Evolutionary conservation across 2,329 filamentous ascomycete genomes (phyloP).

Genomic region (Penicillium sp.): DNA sequence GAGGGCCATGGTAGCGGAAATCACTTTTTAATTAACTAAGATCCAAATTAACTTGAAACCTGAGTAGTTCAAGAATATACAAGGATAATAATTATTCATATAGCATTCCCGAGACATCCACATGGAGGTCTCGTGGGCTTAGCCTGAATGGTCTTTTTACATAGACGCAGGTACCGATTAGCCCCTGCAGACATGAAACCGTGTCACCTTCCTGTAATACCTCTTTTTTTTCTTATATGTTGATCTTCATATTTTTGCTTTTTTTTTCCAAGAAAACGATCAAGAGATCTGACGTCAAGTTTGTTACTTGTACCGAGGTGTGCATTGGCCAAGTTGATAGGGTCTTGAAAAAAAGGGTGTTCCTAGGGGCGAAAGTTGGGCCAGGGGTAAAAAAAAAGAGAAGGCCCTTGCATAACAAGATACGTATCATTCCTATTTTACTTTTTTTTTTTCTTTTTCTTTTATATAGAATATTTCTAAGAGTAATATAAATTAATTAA

Average conservation of each 20-base stretch:
- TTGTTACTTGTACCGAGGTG: no score
- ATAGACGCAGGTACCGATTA: constrained; percentile 23
- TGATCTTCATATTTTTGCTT: neutral
- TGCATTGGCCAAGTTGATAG: no score
- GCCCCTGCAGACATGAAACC: constrained; percentile 5
- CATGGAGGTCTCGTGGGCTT: constrained; percentile 27
- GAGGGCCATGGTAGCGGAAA: no score
- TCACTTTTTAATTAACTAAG: no score
- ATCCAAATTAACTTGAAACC: no score
- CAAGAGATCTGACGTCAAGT: neutral
- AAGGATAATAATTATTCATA: no score
- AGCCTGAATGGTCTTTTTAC: constrained; percentile 2
- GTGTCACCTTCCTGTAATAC: constrained; percentile 4
- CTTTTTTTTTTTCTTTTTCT: neutral
- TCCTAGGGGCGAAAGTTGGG: no score
- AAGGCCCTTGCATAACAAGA: no score
- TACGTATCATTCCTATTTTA: neutral
- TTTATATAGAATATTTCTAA: no score
- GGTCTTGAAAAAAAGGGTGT: no score
- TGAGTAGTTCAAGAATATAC: no score
- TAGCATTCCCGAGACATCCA: constrained; percentile 12
- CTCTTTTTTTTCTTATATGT: neutral
- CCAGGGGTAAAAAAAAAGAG: neutral
- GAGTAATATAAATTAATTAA: neutral
- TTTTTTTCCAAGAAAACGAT: neutral